Evolutionary conservation across 1,139 yeast species (phyloP).

Genomic region (Wickerhamomyces sp.): DNA sequence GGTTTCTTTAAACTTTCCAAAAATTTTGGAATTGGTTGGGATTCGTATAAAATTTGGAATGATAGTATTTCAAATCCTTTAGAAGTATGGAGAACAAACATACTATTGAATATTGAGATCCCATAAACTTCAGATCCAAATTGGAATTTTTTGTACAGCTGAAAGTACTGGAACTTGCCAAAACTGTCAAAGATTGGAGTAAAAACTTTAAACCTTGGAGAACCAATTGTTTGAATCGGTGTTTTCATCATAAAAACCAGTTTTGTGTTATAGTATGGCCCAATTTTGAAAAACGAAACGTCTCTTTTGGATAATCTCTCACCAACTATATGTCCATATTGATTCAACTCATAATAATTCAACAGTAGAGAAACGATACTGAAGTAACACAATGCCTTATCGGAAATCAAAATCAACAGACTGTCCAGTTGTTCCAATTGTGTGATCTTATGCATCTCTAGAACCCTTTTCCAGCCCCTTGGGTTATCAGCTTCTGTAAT

Average conservation of each 20-base stretch:
- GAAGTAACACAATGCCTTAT: conserved; percentile 55
- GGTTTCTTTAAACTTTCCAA: conserved; percentile 23
- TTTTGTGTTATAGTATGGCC: conserved; percentile 54
- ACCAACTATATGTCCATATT: conserved; percentile 25
- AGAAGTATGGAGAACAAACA: conserved; percentile 62
- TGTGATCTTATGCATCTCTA: conserved; percentile 49
- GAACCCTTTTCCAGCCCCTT: conserved; percentile 54
- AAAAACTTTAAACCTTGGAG: conserved; percentile 43
- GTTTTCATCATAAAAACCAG: conserved; percentile 28
- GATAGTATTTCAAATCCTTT: conserved; percentile 68
- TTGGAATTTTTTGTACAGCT: conserved; percentile 43
- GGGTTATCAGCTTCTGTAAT: conserved; percentile 30
- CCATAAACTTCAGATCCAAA: conserved; percentile 52
- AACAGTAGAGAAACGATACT: conserved; percentile 36
- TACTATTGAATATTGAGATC: conserved; percentile 52
- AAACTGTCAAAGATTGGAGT: conserved; percentile 46
- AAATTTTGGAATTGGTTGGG: conserved; percentile 50
- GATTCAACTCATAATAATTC: conserved; percentile 24
- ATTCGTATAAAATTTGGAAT: conserved; percentile 50
- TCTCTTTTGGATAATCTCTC: conserved; percentile 30
- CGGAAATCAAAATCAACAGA: conserved; percentile 55
- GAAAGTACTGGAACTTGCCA: conserved; percentile 45
- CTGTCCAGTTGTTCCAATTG: conserved; percentile 60
- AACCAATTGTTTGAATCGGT: conserved; percentile 15
- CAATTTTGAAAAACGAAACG: conserved; percentile 55